Percentiles rank a stretch among this genome's conserved stretches.
These are phyloP conservation scores for Mycena amicta DNA, from an alignment of 768 basidiomycete species.

Conservation along the genomic window DNA sequence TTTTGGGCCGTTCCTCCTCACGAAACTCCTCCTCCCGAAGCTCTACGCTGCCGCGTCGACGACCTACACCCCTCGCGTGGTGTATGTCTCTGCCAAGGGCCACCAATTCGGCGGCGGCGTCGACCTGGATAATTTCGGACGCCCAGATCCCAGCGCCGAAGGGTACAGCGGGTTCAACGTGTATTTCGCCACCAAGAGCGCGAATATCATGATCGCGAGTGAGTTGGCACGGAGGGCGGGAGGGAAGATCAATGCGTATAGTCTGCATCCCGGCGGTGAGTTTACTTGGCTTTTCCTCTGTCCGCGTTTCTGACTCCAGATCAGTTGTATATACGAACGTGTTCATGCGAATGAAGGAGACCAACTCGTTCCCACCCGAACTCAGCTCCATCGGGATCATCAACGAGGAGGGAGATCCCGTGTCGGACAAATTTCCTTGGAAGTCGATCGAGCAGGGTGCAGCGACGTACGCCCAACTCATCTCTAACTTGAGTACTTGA, in stretches of 20 bases:
- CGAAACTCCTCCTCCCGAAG: slow-evolving; percentile 5
- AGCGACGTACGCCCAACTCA: slow-evolving; percentile 1
- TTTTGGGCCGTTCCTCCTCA: slow-evolving; percentile 4
- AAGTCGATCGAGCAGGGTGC: slow-evolving; percentile 10
- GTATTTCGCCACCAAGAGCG: slow-evolving; percentile 2
- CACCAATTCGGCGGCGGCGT: background rate
- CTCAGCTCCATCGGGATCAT: background rate
- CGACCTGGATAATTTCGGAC: background rate
- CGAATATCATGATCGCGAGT: slow-evolving; percentile 6
- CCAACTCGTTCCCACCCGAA: background rate
- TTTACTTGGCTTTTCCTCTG: background rate
- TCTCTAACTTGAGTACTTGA: background rate
- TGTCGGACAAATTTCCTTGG: background rate
- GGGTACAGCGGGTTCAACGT: background rate
- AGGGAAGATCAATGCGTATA: slow-evolving; percentile 9
- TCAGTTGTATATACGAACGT: background rate
- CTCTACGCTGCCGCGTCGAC: background rate
- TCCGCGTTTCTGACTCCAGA: background rate
- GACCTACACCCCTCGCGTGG: background rate
- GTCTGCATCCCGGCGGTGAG: slow-evolving; percentile 10
- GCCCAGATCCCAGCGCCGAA: background rate
- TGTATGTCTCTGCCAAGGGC: slow-evolving; percentile 2
- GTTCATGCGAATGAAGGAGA: background rate
- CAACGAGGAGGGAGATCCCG: background rate
- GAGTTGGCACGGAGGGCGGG: background rate